These are phyloP conservation scores for Metarhizium anisopliae DNA, from an alignment of 2,329 filamentous ascomycete species.

Conservation along the genomic window DNA sequence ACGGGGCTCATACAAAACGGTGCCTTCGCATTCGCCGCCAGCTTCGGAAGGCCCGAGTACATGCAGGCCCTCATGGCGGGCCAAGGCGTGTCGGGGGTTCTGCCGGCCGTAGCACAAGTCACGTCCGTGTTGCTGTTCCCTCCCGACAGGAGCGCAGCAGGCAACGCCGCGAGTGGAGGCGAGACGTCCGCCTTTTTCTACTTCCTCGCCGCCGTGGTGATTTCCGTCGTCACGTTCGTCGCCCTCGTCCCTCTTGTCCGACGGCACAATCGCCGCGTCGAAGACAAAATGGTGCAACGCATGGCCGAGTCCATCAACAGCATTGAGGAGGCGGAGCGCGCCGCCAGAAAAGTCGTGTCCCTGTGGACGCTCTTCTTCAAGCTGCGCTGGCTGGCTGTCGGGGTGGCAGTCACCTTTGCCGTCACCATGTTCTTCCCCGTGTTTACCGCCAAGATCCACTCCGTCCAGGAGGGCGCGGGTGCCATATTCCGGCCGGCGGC, in stretches of 20 bases:
- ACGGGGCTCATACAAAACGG: conserved; percentile 89
- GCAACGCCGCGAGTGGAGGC: conserved; percentile 12
- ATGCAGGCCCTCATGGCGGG: conserved; percentile 95
- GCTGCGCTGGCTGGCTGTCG: conserved; percentile 66
- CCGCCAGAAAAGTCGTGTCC: conserved; percentile 39
- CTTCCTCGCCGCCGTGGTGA: conserved; percentile 76
- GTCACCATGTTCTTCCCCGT: conserved; percentile 94
- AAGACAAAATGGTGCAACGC: conserved; percentile 36
- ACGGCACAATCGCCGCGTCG: conserved; percentile 45
- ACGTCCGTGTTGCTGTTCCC: conserved; percentile 59
- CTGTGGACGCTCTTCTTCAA: conserved; percentile 64
- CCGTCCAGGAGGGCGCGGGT: conserved; percentile 31
- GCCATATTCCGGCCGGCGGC: conserved; percentile 60
- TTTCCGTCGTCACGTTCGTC: conserved; percentile 61
- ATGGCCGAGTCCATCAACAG: conserved; percentile 42
- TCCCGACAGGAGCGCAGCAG: conserved; percentile 22
- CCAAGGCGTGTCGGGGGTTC: conserved; percentile 82
- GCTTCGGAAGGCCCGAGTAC: conserved; percentile 79
- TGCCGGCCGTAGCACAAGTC: conserved; percentile 83
- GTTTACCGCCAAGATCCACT: conserved; percentile 62
- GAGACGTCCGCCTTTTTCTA: conserved; percentile 70
- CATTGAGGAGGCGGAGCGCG: conserved; percentile 43
- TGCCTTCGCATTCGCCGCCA: conserved; percentile 80
- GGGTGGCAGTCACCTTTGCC: conserved; percentile 72
- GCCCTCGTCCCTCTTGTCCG: conserved; percentile 67